A percentile compares a stretch with the other conserved stretches of the same genome.
phyloP scores from a whole-genome alignment of 2,329 filamentous ascomycete genomes.

The Pleomassaria siparia region DNA sequence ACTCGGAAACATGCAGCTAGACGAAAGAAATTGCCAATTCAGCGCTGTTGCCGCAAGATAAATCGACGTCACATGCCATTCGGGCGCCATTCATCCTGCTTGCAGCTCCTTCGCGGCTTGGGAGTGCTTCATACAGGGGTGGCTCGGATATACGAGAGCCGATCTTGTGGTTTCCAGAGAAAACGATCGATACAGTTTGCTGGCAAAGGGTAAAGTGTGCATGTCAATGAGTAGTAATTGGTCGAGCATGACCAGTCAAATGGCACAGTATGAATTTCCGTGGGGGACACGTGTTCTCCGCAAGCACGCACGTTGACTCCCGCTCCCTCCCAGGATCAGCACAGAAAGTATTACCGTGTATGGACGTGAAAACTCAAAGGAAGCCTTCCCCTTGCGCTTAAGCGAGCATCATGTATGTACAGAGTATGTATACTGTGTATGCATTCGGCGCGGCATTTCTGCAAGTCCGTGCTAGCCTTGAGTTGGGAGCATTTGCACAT shows the following conservation, averaged over 20 bases:
- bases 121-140: neutral
- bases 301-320: constrained; percentile 6
- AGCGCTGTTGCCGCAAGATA: constrained; percentile 13
- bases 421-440: too few relatives aligned
- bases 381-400: neutral
- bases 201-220: neutral
- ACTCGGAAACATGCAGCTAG: constrained; percentile 6
- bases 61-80: constrained; percentile 7
- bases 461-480: neutral
- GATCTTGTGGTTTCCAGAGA: constrained; percentile 8
- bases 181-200: constrained; percentile 4
- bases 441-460: neutral
- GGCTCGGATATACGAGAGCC: constrained; percentile 4
- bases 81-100: neutral
- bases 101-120: constrained; percentile 4
- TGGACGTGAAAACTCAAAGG: neutral
- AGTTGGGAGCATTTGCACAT: neutral
- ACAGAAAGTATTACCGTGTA: neutral
- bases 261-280: neutral
- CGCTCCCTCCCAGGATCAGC: constrained; percentile 10
- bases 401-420: neutral
- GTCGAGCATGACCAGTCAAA: neutral
- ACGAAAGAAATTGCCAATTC: neutral
- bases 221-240: neutral
- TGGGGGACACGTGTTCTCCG: neutral